Base-by-base conservation (phyloP, 345 rosid genomes). In the Ricinus communis region DNA sequence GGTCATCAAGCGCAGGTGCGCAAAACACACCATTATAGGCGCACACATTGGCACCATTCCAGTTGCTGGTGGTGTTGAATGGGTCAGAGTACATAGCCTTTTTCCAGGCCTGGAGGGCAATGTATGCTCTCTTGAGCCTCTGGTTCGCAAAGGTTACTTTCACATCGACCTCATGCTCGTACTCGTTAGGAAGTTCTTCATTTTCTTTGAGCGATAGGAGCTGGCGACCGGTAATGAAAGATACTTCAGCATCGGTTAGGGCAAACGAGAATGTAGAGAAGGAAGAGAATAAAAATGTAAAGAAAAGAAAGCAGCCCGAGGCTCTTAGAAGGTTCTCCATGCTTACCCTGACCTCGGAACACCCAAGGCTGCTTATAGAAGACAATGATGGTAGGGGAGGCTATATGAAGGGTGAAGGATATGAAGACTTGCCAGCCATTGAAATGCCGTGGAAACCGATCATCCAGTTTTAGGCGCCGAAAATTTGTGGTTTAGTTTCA, bases 51-150 rank as follows among this genome's bases (percentile, higher is more conserved):
- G 85, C 61, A 3, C 97, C 98, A 40, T 80, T 80, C 98, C 98
- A 91, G 55, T 89, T 91, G 3, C 72, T 83, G 0, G 98, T 93
- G 1, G 83, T 82, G 72, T 93, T 88, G 22, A 47, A 69, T 0
- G 97, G 97, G 73, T 93, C 98, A 0, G 98, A 93, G 70, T 82
- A 86, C 1, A 91, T 77, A 0, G 91, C 88, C 45, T 89, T 81
- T 74, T 89, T 93, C 90, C 85, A 89, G 0, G 96, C 93, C 47
- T 89, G 96, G 43, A 91, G 91, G 33, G 85, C 92, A 4, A 89
- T 68, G 33, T 88, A 89, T 1, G 97, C 96, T 68, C 75, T 77
- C 75, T 77, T 79, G 8, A 89, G 85, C 84, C 97, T 87, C 3
- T 49, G 30, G 41, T 91, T 93, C 0, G 80, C 78, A n/a, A 93